Conservation (phyloP, 352 stramenopile genomes). For the Phytopythium oedochilum region DNA sequence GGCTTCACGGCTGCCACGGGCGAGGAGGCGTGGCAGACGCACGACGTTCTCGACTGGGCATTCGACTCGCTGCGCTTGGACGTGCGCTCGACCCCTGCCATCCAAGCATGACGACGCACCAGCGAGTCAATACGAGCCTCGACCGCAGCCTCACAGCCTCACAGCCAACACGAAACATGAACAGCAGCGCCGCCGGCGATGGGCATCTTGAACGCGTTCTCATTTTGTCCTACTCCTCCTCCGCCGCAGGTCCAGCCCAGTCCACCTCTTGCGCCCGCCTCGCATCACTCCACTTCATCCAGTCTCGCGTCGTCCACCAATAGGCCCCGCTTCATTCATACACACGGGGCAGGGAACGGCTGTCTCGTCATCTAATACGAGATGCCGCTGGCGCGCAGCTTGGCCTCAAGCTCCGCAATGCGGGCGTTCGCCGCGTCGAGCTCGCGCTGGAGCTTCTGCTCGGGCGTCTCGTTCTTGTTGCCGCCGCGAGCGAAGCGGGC, state of each 20-base stretch:
- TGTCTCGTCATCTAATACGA: constrained; percentile 49
- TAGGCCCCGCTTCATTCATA: background rate
- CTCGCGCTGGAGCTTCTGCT: constrained; percentile 70
- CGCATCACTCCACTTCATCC: background rate
- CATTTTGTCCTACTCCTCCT: constrained; percentile 2
- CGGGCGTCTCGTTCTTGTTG: constrained; percentile 30
- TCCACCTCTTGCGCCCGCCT: background rate
- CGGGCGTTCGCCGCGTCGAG: constrained; percentile 76
- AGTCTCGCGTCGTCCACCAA: background rate
- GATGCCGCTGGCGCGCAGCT: constrained; percentile 73
- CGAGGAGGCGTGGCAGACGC: constrained; percentile 75
- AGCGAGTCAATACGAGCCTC: background rate
- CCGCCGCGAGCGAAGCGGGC: constrained; percentile 38
- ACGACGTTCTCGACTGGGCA: constrained; percentile 85
- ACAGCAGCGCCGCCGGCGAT: background rate
- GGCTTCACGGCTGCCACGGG: constrained; percentile 92
- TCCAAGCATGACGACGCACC: background rate
- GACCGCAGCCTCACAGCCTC: background rate
- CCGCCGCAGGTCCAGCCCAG: background rate
- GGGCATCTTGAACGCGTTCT: constrained; percentile 1
- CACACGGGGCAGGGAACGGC: background rate
- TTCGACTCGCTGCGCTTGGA: constrained; percentile 60
- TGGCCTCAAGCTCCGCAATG: constrained; percentile 82
- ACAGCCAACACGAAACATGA: background rate
- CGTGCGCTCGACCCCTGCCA: constrained; percentile 2